Conservation (phyloP, 139 green algal species). For the Chlamydomonas incerta region DNA sequence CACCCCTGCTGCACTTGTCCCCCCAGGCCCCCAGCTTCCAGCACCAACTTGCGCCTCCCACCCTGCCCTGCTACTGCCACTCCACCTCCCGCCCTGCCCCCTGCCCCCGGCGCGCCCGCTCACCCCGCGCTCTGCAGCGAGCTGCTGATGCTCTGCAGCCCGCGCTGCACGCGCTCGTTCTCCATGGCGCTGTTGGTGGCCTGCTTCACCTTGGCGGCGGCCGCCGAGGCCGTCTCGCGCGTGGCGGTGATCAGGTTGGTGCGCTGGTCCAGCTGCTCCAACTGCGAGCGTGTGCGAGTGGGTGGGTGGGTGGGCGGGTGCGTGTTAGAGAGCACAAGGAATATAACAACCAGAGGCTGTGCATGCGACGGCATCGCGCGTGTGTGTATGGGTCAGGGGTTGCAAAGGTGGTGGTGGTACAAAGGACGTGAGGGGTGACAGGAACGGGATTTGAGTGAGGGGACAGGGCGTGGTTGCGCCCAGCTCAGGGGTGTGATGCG, state of each 20-base stretch:
- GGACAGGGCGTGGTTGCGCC: too few relatives aligned
- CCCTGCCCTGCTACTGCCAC: neutral
- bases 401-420: too few relatives aligned
- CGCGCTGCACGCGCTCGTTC: constrained; percentile 26
- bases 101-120: neutral
- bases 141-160: neutral
- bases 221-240: constrained; percentile 8
- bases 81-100: neutral
- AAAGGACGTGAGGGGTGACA: too few relatives aligned
- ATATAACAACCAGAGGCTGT: too few relatives aligned
- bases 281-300: neutral
- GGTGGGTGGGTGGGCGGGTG: too few relatives aligned
- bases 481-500: too few relatives aligned
- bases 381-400: too few relatives aligned
- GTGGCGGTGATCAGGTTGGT: constrained; percentile 33
- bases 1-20: too few relatives aligned
- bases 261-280: constrained; percentile 24
- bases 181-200: constrained; percentile 21
- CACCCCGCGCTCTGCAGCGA: constrained; percentile 8
- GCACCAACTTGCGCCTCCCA: neutral
- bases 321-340: neutral
- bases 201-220: constrained; percentile 18
- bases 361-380: too few relatives aligned
- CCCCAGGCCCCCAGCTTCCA: too few relatives aligned
- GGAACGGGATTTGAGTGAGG: too few relatives aligned